A percentile compares a stretch with the other conserved stretches of the same genome.
These are phyloP conservation scores for Lecanicillium sp. DNA, from an alignment of 2,329 filamentous ascomycete species.

Conservation along the genomic window DNA sequence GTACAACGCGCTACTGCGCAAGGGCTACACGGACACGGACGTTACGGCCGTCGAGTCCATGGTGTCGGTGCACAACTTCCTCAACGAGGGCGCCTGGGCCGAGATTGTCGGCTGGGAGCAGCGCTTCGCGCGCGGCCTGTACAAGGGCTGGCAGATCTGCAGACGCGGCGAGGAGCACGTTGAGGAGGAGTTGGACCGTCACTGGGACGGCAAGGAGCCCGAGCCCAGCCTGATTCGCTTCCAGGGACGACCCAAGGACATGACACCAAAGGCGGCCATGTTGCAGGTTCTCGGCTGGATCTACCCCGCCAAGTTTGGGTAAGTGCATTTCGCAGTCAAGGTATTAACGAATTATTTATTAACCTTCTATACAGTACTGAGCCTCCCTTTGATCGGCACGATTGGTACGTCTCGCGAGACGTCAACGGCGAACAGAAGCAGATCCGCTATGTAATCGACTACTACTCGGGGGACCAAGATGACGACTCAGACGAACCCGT, in stretches of 20 bases:
- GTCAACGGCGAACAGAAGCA: constrained; percentile 63
- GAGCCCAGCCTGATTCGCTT: constrained; percentile 78
- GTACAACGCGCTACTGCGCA: constrained; percentile 96
- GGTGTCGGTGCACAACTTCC: constrained; percentile 96
- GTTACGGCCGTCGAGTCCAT: constrained; percentile 90
- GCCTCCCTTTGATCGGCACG: constrained; percentile 91
- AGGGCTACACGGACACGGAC: constrained; percentile 92
- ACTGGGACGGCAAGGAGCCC: constrained; percentile 46
- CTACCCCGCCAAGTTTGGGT: constrained; percentile 76
- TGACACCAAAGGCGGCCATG: constrained; percentile 87
- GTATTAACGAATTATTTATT: constrained; percentile 13
- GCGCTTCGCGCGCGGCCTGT: constrained; percentile 70
- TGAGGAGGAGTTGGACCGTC: constrained; percentile 37
- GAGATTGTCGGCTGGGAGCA: constrained; percentile 94
- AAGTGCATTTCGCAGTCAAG: constrained; percentile 24
- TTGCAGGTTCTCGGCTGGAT: constrained; percentile 72
- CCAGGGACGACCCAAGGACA: constrained; percentile 79
- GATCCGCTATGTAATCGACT: constrained; percentile 93
- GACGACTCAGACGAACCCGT: constrained; percentile 85
- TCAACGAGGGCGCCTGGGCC: constrained; percentile 95
- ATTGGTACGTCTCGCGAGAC: constrained; percentile 85
- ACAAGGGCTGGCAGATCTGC: constrained; percentile 67
- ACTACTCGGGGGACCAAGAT: constrained; percentile 71
- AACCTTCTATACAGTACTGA: constrained; percentile 51
- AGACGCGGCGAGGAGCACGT: constrained; percentile 64